Conservation (phyloP, 176 grass and related monocot species). For the Oryza punctata region DNA sequence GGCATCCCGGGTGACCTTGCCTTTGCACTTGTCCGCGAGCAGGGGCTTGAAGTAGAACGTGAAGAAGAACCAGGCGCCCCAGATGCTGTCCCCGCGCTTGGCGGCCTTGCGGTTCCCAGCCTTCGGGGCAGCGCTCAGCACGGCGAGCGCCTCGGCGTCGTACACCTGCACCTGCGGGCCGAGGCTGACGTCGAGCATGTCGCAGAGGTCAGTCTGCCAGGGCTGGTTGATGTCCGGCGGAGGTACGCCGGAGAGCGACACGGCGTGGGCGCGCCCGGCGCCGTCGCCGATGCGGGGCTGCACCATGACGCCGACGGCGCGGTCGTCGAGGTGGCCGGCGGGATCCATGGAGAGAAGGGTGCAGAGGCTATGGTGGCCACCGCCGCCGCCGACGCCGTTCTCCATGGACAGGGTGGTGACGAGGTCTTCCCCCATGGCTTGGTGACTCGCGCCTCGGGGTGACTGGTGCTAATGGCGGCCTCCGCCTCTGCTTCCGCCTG, state of each 20-base stretch:
- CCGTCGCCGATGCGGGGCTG: conserved; percentile 47
- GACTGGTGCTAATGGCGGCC: conserved; percentile 38
- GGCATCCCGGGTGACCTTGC: conserved; percentile 63
- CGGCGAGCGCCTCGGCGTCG: conserved; percentile 45
- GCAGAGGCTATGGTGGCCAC: conserved; percentile 66
- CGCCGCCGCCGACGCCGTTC: conserved; percentile 48
- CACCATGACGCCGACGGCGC: conserved; percentile 63
- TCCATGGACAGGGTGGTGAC: conserved; percentile 94
- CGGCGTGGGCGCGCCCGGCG: conserved; percentile 46
- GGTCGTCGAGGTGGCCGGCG: conserved; percentile 65
- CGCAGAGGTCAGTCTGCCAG: conserved; percentile 67
- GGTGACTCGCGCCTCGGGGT: conserved; percentile 30
- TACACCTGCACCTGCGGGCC: conserved; percentile 71
- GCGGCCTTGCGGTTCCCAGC: conserved; percentile 64
- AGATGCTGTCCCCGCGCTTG: conserved; percentile 95
- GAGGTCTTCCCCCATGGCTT: conserved; percentile 90
- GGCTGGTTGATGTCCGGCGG: conserved; percentile 99
- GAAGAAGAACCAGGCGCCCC: conserved; percentile 99
- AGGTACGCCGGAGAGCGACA: conserved; percentile 48
- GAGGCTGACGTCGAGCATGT: conserved; percentile 78
- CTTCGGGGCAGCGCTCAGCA: conserved; percentile 56
- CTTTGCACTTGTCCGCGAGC: conserved; percentile 78
- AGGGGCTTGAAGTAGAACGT: conserved; percentile 98
- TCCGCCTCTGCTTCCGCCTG: conserved; percentile 46
- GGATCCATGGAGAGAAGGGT: conserved; percentile 98